These are phyloP conservation scores for Pseudoneurospora amorphoporcata DNA, from an alignment of 495 filamentous ascomycete genomes.

Conservation along the genomic window DNA sequence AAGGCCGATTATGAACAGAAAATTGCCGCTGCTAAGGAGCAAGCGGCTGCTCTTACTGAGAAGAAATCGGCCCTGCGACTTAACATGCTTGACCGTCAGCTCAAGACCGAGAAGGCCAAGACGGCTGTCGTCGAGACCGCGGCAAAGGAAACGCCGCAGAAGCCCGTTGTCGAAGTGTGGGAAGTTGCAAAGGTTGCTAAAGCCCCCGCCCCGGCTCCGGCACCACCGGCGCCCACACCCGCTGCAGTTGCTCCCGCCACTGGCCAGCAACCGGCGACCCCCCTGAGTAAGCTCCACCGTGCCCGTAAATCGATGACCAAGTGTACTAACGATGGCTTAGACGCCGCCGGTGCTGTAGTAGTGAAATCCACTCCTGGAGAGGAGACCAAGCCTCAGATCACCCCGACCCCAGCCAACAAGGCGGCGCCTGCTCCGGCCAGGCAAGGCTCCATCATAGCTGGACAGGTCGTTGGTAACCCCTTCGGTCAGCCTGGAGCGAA, in stretches of 20 bases:
- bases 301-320: not conserved
- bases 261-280: not conserved
- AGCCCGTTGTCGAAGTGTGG: constrained; percentile 77
- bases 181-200: constrained; percentile 63
- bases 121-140: constrained; percentile 68
- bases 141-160: constrained; percentile 71
- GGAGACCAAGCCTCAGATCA: constrained; percentile 9
- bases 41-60: constrained; percentile 43
- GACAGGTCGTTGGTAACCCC: constrained; percentile 8
- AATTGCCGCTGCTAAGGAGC: constrained; percentile 38
- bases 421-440: not conserved
- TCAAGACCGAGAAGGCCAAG: constrained; percentile 54
- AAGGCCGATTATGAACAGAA: constrained; percentile 41
- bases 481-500: constrained; percentile 11
- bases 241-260: constrained; percentile 14
- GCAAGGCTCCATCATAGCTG: not conserved
- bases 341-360: constrained; percentile 3
- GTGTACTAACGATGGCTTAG: constrained; percentile 14
- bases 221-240: constrained; percentile 22
- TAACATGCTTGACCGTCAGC: constrained; percentile 70
- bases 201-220: constrained; percentile 37
- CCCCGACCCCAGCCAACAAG: not conserved
- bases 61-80: constrained; percentile 61
- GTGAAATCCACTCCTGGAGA: constrained; percentile 10
- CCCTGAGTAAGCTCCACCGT: not conserved